A percentile compares a stretch with the other conserved stretches of the same genome.
Evolutionary conservation across 2,329 filamentous ascomycete species (phyloP).

Genomic region (Whalleya microplaca): DNA sequence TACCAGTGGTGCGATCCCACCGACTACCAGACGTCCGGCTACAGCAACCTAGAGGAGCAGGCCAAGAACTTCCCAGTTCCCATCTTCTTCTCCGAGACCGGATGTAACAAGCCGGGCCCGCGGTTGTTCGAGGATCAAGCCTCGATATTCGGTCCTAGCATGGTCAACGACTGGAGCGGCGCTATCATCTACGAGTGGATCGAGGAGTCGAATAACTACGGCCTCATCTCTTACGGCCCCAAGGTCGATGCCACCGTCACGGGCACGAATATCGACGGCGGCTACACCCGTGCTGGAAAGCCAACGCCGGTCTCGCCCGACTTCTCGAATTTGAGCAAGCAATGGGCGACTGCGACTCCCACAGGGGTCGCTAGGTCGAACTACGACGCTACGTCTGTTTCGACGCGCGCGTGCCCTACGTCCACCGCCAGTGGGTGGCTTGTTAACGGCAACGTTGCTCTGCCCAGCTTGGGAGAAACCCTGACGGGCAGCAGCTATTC

Average conservation of each 20-base stretch:
- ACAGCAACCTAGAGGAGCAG: conserved; percentile 67
- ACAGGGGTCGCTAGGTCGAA: conserved; percentile 67
- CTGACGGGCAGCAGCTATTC: conserved; percentile 38
- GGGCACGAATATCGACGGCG: conserved; percentile 62
- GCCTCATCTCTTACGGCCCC: conserved; percentile 75
- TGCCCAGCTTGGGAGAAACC: conserved; percentile 70
- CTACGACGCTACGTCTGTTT: conserved; percentile 65
- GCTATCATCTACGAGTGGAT: conserved; percentile 92
- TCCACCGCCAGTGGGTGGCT: conserved; percentile 73
- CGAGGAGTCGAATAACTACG: conserved; percentile 81
- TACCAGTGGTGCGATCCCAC: conserved; percentile 77
- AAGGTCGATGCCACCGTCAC: conserved; percentile 55
- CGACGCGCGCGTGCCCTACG: conserved; percentile 70
- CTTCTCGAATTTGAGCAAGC: conserved; percentile 74
- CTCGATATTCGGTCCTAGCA: conserved; percentile 74
- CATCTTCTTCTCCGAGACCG: conserved; percentile 88
- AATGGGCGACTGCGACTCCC: conserved; percentile 75
- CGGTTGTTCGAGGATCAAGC: conserved; percentile 72
- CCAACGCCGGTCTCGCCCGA: conserved; percentile 76
- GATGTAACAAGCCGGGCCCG: conserved; percentile 70
- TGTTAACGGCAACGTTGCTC: conserved; percentile 68
- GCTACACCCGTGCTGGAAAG: conserved; percentile 71
- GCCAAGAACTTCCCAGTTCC: conserved; percentile 76
- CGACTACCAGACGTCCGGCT: conserved; percentile 67
- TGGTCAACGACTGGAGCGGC: conserved; percentile 73